Base-by-base conservation (phyloP, 2,329 filamentous ascomycete species). In the Hymenoscyphus fructigenus region DNA sequence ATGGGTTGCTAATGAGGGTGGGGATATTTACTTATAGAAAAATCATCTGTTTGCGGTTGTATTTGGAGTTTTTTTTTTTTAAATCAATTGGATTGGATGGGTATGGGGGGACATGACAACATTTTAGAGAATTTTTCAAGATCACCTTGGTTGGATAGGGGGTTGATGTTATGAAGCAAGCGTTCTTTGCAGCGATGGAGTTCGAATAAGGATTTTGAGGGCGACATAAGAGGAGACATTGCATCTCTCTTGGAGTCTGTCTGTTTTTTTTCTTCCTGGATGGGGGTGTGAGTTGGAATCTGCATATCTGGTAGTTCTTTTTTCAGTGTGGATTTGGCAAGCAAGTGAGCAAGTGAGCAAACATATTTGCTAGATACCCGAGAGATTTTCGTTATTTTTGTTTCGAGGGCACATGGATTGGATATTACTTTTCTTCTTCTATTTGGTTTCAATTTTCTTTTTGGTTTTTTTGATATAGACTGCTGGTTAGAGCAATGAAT, bases 1-100 rank as follows among this genome's bases (percentile, higher is more conserved):
- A 75, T 99, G 95, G 94, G 92, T 93, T 47, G 83, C 81, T 50
- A 93, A 92, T 14, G 86, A 92, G 77, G 89, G 91, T n/a, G 93
- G 94, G 9, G 95, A 99, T 81, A 96, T 99, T 70, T 95, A 92
- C 83, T 83, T 99, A 65, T 69, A 68, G 61, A 66, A 53, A 26
- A 26, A 15, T 17, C 20, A 6, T 53, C 12, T 26, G 20, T 23
- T 53, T 3, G 23, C 23, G 20, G 47, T 53, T 53, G 47, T 20
- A 12, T 23, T n/a, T 44, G 41, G 41, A 15, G 36, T 38, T 38
- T 2, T 2, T 17, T 34, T 6, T 6, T 9, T 34, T 34, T 6
- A 10, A 34, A 10, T 34, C 12, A 9, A 34, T 34, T 34, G 32
- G 17, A 38, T 38, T 38, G 36, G 36, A 38, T 14, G 14, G 47